Evolutionary conservation across 108 stramenopile genomes (phyloP).

Genomic region (Stephanodiscus minutulus): DNA sequence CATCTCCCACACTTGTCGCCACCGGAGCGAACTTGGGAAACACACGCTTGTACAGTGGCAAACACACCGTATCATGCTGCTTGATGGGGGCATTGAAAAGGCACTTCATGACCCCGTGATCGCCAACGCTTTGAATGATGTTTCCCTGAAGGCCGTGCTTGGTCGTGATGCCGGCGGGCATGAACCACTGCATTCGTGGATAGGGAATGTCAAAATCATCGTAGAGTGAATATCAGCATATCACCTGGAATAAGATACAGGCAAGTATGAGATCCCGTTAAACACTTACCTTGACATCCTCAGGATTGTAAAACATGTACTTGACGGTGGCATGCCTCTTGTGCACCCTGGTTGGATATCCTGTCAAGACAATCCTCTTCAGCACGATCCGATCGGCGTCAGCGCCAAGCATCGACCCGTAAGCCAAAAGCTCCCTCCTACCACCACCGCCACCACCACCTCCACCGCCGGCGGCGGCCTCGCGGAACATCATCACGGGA

Average conservation of each 20-base stretch:
- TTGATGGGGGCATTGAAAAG: slow-evolving; percentile 95
- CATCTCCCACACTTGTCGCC: slow-evolving; percentile 16
- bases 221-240: background rate
- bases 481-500: slow-evolving; percentile 86
- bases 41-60: slow-evolving; percentile 97
- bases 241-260: slow-evolving; percentile 3
- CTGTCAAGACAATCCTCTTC: slow-evolving; percentile 96
- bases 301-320: slow-evolving; percentile 99
- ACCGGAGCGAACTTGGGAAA: slow-evolving; percentile 91
- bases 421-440: slow-evolving; percentile 78
- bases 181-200: slow-evolving; percentile 86
- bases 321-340: slow-evolving; percentile 96
- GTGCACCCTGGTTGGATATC: slow-evolving; percentile 95
- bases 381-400: slow-evolving; percentile 97
- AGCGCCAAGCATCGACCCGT: slow-evolving; percentile 90
- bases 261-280: no score
- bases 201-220: background rate
- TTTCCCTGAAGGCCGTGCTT: slow-evolving; percentile 97
- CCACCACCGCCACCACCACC: slow-evolving; percentile 3
- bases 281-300: slow-evolving; percentile 79
- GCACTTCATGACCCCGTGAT: slow-evolving; percentile 99
- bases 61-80: slow-evolving; percentile 98
- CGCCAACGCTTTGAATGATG: slow-evolving; percentile 95
- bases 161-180: slow-evolving; percentile 93
- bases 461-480: background rate